Conservation (phyloP, 352 stramenopile genomes). For the Pythium insidiosum region DNA sequence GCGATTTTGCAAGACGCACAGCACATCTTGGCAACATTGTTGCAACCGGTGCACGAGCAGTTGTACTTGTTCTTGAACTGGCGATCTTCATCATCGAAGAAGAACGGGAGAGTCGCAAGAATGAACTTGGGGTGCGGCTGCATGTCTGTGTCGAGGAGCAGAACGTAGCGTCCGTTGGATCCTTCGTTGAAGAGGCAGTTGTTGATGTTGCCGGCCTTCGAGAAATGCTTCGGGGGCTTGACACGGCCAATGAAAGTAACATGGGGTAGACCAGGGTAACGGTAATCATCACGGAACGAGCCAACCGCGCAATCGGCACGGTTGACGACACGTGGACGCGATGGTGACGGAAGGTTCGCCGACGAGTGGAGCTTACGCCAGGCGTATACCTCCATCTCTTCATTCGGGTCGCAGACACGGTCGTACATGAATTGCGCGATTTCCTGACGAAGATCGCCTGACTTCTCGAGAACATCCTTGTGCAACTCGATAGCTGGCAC, state of each 20-base stretch:
- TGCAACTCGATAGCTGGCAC: constrained; percentile 65
- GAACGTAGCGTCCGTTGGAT: constrained; percentile 62
- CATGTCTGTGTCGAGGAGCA: constrained; percentile 84
- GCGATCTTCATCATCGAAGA: constrained; percentile 81
- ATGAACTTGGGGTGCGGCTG: constrained; percentile 82
- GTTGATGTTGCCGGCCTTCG: constrained; percentile 88
- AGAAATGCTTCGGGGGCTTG: constrained; percentile 69
- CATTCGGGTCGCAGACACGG: constrained; percentile 76
- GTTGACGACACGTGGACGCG: constrained; percentile 65
- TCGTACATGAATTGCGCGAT: constrained; percentile 87
- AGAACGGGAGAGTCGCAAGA: constrained; percentile 73
- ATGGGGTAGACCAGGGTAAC: constrained; percentile 69
- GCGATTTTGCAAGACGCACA: constrained; percentile 82
- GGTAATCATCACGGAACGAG: constrained; percentile 83
- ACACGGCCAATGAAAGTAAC: constrained; percentile 76
- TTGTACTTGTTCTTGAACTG: constrained; percentile 73
- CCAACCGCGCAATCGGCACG: constrained; percentile 67
- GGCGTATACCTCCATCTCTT: constrained; percentile 83
- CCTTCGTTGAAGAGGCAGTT: constrained; percentile 87
- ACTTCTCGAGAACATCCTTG: constrained; percentile 68
- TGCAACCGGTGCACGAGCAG: constrained; percentile 67
- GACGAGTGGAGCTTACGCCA: constrained; percentile 84
- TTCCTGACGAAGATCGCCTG: constrained; percentile 74
- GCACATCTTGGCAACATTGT: constrained; percentile 79
- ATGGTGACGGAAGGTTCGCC: constrained; percentile 64